Percentiles rank a stretch among this genome's conserved stretches.
phyloP scores from a whole-genome alignment of 2,329 filamentous ascomycete genomes.

The Pseudopyrenochaeta lycopersici region DNA sequence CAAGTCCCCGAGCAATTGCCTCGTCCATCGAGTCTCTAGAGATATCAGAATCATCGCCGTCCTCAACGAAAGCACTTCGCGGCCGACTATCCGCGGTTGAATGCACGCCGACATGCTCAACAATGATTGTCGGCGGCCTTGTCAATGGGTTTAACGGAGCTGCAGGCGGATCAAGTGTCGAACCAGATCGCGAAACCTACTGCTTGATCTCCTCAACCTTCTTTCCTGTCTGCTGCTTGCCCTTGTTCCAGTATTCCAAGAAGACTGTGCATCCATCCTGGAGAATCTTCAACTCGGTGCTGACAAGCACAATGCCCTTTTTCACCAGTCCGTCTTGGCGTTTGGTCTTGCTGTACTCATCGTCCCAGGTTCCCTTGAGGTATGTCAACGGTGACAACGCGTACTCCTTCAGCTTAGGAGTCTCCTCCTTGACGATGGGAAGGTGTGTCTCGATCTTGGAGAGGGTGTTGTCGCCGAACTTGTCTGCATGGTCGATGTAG shows the following conservation, averaged over 20 bases:
- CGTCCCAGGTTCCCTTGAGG: conserved; percentile 46
- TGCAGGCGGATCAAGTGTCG: too few relatives aligned
- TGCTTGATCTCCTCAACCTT: conserved; percentile 48
- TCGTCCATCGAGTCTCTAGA: too few relatives aligned
- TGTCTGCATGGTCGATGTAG: conserved; percentile 84
- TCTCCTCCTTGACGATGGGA: conserved; percentile 60
- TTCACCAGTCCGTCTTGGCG: conserved; percentile 47
- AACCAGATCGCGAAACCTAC: conserved; percentile 17
- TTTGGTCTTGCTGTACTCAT: conserved; percentile 51
- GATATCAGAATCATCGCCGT: too few relatives aligned
- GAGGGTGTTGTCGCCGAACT: conserved; percentile 50
- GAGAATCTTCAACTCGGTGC: conserved; percentile 51
- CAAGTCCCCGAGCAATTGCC: too few relatives aligned
- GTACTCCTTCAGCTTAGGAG: conserved; percentile 50
- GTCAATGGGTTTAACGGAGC: too few relatives aligned
- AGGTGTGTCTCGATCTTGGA: conserved; percentile 48
- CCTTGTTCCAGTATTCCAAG: conserved; percentile 42
- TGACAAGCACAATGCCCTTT: conserved; percentile 47
- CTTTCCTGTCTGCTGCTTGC: conserved; percentile 43
- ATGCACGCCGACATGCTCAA: too few relatives aligned
- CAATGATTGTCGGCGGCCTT: too few relatives aligned
- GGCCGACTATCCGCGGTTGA: too few relatives aligned
- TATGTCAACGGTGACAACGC: conserved; percentile 48
- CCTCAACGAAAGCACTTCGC: too few relatives aligned
- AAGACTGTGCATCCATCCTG: conserved; percentile 44